Base-by-base conservation (phyloP, 2,329 filamentous ascomycete species). In the Nigrograna mackinnonii region DNA sequence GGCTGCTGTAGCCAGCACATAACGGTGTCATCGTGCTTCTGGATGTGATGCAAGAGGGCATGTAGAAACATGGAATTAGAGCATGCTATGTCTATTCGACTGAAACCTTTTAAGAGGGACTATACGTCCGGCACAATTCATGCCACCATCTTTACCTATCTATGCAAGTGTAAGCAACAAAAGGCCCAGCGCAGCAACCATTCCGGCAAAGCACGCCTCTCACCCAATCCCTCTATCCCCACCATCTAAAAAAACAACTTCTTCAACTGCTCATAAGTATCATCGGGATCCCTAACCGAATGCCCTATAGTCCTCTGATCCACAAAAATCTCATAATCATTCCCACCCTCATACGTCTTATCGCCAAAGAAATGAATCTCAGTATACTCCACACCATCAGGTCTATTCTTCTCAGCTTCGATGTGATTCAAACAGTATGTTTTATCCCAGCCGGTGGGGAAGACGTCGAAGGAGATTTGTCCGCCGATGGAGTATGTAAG, bases 331-430 rank as follows among this genome's bases (percentile, higher is more conserved):
- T 97, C 92, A 67, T 85, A 92, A 73, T 99, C 94, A 70, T 97
- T 99, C 49, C 94, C 94, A 51, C 94, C 92, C 68, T 85, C 73
- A 66, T 83, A 85, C 19, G 89, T 89, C 85, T 97, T 99, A 79
- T 99, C 94, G 54, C 94, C 94, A 62, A 97, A 99, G 81, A 97
- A 97, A 78, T 97, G 94, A 57, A 97, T 87, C 33, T 82, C 92
- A 56, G 83, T 89, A 78, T 92, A 97, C 18, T 84, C 74, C 50
- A 95, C 76, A 49, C 86, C 85, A 61, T 82, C 85, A 30, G 80
- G 77, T 67, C 69, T 54, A 14, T 71, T 67, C 60, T 86, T 85
- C 70, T 96, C 91, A 51, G 80, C 80, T 74, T 94, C 89, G 49
- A 97, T 77, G 72, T 96, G 91, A 58, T 82, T 78, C 55, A 97